Conservation (phyloP, 768 basidiomycete species). For the Gelatoporia subvermispora region DNA sequence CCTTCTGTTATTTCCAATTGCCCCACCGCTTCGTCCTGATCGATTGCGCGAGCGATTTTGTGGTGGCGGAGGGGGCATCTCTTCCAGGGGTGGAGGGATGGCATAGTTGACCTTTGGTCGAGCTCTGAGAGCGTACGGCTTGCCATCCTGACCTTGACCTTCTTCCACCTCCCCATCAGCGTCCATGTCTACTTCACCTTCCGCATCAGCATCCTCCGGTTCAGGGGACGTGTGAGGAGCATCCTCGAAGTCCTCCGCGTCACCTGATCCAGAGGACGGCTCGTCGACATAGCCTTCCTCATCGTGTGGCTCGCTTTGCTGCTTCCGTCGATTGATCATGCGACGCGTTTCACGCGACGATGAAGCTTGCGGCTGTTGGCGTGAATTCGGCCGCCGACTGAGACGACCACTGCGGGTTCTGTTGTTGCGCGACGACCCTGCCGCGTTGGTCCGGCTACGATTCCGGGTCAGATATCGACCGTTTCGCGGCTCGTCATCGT, state of each 20-base stretch:
- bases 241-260: slow-evolving; percentile 52
- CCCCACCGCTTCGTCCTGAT: slow-evolving; percentile 30
- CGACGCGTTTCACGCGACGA: slow-evolving; percentile 17
- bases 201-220: slow-evolving; percentile 33
- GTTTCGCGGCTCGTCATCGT: slow-evolving; percentile 12
- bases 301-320: slow-evolving; percentile 25
- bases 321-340: slow-evolving; percentile 14
- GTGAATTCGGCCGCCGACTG: slow-evolving; percentile 20
- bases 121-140: slow-evolving; percentile 63
- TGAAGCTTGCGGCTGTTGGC: slow-evolving; percentile 16
- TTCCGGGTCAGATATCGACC: slow-evolving; percentile 37
- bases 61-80: slow-evolving; percentile 46
- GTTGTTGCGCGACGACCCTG: slow-evolving; percentile 15
- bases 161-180: slow-evolving; percentile 40
- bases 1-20: slow-evolving; percentile 30
- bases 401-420: slow-evolving; percentile 21
- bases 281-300: slow-evolving; percentile 49
- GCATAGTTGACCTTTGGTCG: slow-evolving; percentile 71
- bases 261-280: slow-evolving; percentile 47
- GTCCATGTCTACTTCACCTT: slow-evolving; percentile 36
- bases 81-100: slow-evolving; percentile 77
- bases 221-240: slow-evolving; percentile 39
- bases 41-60: slow-evolving; percentile 25
- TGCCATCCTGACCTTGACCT: slow-evolving; percentile 46
- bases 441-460: slow-evolving; percentile 29